A percentile compares a stretch with the other conserved stretches of the same genome.
Conservation (phyloP, 2,329 filamentous ascomycete genomes). For the Aspergillus sp. region DNA sequence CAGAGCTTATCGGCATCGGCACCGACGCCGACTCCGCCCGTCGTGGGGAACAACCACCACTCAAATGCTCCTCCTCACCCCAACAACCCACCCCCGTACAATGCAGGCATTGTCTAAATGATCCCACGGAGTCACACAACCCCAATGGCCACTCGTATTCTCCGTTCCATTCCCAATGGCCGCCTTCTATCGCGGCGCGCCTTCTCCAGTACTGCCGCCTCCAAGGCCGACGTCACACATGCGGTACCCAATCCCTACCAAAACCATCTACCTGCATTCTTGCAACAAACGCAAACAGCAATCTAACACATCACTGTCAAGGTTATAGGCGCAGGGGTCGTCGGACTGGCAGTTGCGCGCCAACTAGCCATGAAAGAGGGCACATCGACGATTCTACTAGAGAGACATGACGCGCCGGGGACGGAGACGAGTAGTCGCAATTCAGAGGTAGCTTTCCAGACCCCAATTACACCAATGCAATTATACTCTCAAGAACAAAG, state of each 20-base stretch:
- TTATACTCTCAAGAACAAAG: not conserved
- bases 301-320: slow-evolving; percentile 22
- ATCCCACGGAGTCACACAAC: not conserved
- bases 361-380: slow-evolving; percentile 64
- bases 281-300: not conserved
- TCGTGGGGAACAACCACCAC: not conserved
- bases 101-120: not conserved
- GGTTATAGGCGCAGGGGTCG: slow-evolving; percentile 69
- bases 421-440: slow-evolving; percentile 89
- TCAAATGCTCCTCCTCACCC: not conserved
- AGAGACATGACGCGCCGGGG: slow-evolving; percentile 73
- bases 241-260: slow-evolving; percentile 42
- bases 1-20: slow-evolving; percentile 13
- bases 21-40: slow-evolving; percentile 10
- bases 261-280: no score
- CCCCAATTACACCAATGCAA: no score
- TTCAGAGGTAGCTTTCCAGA: slow-evolving; percentile 63
- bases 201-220: slow-evolving; percentile 48
- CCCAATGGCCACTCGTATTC: slow-evolving; percentile 19
- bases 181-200: slow-evolving; percentile 24
- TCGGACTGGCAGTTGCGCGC: slow-evolving; percentile 78
- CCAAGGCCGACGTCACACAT: slow-evolving; percentile 63
- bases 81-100: not conserved
- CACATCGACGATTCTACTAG: slow-evolving; percentile 73
- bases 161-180: slow-evolving; percentile 13